phyloP scores from a whole-genome alignment of 2,329 filamentous ascomycete species.

The Pseudofabraea citricarpa region DNA sequence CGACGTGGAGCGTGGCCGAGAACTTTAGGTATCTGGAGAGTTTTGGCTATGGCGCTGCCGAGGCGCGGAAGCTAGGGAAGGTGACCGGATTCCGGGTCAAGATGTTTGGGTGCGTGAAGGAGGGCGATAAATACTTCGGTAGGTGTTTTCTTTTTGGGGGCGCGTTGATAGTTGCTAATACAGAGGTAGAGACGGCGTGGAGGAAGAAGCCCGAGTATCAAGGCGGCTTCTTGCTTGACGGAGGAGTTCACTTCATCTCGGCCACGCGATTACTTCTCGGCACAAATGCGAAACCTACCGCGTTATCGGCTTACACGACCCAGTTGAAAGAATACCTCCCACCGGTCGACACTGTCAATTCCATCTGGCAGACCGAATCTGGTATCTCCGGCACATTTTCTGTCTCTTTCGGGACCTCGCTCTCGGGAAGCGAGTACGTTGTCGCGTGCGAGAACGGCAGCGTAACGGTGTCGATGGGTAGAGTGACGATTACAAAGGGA shows the following conservation, averaged over 20 bases:
- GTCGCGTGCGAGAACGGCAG: conserved; percentile 28
- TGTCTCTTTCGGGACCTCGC: conserved; percentile 25
- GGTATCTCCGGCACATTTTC: conserved; percentile 27
- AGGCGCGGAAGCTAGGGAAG: conserved; percentile 47
- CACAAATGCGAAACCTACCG: conserved; percentile 18
- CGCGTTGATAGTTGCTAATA: conserved; percentile 4
- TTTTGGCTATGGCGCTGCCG: conserved; percentile 45
- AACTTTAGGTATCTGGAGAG: conserved; percentile 63
- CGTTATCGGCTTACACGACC: conserved; percentile 21
- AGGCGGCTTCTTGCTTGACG: conserved; percentile 73
- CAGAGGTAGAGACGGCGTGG: conserved; percentile 46
- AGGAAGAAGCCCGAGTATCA: conserved; percentile 66
- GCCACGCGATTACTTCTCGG: conserved; percentile 55
- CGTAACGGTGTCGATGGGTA: conserved; percentile 17
- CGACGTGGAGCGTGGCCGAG: conserved; percentile 61
- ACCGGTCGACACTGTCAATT: conserved; percentile 28
- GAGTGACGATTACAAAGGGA: conserved; percentile 22
- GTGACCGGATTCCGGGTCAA: conserved; percentile 49
- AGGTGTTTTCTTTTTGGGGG: background rate
- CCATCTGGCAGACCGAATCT: conserved; percentile 25
- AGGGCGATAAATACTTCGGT: conserved; percentile 41
- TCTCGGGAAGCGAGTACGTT: conserved; percentile 24
- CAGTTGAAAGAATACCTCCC: conserved; percentile 24
- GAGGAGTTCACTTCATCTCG: conserved; percentile 68
- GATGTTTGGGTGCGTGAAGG: conserved; percentile 38